Percentiles rank a stretch among this genome's conserved stretches.
Evolutionary conservation across 257 asterid genomes (phyloP).

Genomic region (Fraxinus excelsior): DNA sequence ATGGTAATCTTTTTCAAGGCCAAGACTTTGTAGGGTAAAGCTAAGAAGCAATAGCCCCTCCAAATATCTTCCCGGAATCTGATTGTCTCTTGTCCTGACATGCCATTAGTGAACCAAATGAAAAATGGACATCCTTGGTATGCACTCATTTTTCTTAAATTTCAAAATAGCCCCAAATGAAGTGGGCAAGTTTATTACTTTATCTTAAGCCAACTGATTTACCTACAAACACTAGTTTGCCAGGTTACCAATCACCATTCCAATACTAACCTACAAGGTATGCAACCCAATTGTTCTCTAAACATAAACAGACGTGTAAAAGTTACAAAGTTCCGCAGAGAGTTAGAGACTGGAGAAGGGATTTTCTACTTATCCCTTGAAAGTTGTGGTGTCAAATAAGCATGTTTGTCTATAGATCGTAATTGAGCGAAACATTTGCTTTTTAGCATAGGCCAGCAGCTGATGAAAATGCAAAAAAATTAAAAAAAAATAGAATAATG

Average conservation of each 20-base stretch:
- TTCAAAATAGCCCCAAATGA: background rate
- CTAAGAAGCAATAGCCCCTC: background rate
- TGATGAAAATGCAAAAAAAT: no score
- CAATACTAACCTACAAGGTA: background rate
- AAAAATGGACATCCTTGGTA: background rate
- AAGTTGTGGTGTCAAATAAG: background rate
- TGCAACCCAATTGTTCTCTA: background rate
- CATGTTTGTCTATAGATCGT: background rate
- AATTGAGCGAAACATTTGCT: background rate
- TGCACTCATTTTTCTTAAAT: background rate
- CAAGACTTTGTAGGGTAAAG: background rate
- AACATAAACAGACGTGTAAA: background rate
- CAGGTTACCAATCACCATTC: background rate
- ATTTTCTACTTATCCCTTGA: background rate
- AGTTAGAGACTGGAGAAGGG: background rate
- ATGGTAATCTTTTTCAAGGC: background rate
- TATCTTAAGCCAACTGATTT: background rate
- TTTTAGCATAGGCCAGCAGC: no score
- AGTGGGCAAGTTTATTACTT: background rate
- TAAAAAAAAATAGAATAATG: no score
- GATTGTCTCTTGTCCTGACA: background rate
- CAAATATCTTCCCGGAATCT: background rate
- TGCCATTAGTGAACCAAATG: background rate
- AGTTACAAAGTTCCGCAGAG: background rate
- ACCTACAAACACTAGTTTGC: background rate